Evolutionary conservation across 192 early-diverging fungal species (phyloP), one percentile per base, ranked within the genome.

Genomic region (Phycomyces blakesleeanus): DNA sequence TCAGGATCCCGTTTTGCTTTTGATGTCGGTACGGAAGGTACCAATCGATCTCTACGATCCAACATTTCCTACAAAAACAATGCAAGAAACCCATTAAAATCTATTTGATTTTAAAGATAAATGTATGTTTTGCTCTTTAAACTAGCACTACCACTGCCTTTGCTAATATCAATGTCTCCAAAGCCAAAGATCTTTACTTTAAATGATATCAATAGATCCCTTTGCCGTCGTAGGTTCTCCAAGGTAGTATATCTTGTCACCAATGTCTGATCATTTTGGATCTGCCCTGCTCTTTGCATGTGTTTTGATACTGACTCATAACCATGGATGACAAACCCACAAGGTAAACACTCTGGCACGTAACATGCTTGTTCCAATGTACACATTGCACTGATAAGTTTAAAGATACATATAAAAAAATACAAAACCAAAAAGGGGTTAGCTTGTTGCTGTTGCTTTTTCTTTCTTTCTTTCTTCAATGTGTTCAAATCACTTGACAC

Each of bases 151-250:
- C n/a, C n/a, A n/a, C n/a, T n/a, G n/a, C n/a, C n/a, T n/a, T n/a
- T n/a, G n/a, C n/a, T n/a, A n/a, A n/a, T n/a, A n/a, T n/a, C n/a
- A n/a, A n/a, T n/a, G n/a, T n/a, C n/a, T n/a, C n/a, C n/a, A n/a
- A n/a, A n/a, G n/a, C n/a, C n/a, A n/a, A n/a, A n/a, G n/a, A n/a
- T n/a, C 47, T 27, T 49, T 63, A 84, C 83, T 60, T 75, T 76
- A 51, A 80, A 75, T 18, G 86, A 79, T n/a, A 83, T 75, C 37
- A 89, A 68, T 2, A 88, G 59, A 57, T 89, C 87, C 11, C 82
- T 79, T 53, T 89, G 85, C 27, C 79, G 71, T 67, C 85, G 89
- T 51, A 89, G 49, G 61, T 63, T 76, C 53, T 87, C 87, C 1
- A 87, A 57, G 44, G 86, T 72, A 0, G 69, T 77, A 44, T 79